Evolutionary conservation across 225 moss, liverwort and hornwort species (phyloP).

Genomic region (Takakia lepidozioides): DNA sequence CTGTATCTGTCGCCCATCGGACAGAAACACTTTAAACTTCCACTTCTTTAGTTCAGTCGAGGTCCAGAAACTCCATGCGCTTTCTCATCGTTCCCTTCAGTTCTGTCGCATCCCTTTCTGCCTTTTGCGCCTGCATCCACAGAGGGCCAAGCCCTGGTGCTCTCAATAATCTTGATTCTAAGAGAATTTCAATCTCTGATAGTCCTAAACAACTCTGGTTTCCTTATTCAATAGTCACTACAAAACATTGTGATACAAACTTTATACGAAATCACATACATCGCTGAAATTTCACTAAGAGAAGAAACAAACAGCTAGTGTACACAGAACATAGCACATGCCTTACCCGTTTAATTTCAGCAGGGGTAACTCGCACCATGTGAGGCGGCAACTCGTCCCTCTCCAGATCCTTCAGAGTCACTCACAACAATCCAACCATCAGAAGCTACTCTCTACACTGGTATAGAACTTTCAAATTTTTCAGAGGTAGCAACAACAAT

Average conservation of each 20-base stretch:
- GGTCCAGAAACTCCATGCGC: conserved; percentile 96
- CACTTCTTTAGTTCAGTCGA: conserved; percentile 53
- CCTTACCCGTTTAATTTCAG: conserved; percentile 70
- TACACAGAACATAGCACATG: background rate
- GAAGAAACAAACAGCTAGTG: background rate
- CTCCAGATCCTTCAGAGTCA: conserved; percentile 62
- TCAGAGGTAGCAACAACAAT: too few species aligned
- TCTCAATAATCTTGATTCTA: background rate
- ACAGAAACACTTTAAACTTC: too few species aligned
- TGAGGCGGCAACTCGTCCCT: conserved; percentile 78
- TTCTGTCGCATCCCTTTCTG: conserved; percentile 87
- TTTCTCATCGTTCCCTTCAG: conserved; percentile 95
- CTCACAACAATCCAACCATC: background rate
- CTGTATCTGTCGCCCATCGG: too few species aligned
- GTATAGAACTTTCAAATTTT: too few species aligned
- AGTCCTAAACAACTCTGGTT: too few species aligned
- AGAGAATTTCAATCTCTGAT: too few species aligned
- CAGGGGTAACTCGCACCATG: conserved; percentile 66
- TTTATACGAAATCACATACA: background rate
- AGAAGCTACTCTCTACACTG: background rate
- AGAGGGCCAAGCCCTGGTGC: background rate
- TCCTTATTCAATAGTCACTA: too few species aligned
- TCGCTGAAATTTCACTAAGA: background rate
- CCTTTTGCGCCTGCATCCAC: conserved; percentile 68
- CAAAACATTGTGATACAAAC: background rate